Base-by-base conservation (phyloP, 2,329 filamentous ascomycete genomes). In the Talaromyces piceae region DNA sequence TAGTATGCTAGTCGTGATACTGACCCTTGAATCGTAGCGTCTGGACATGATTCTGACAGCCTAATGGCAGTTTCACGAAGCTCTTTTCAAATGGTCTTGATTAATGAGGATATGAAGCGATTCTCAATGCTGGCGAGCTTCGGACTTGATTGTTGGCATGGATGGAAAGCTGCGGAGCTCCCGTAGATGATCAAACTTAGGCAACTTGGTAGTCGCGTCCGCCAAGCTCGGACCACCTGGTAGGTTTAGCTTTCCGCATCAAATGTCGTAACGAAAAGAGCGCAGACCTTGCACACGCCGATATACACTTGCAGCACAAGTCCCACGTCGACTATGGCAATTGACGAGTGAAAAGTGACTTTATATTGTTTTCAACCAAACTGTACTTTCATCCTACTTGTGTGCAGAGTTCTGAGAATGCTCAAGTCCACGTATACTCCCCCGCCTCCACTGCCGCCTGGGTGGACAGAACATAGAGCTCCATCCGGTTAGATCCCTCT, bases 11-110 rank as follows among this genome's bases (percentile, higher is more conserved):
- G 53, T 53, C 52, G 53, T 47, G 51, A 56, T 48, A 30, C 51
- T 72, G 79, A 95, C 91, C 77, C 91, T 83, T 67, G 91, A 95
- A 84, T 96, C 91, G 78, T 96, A 96, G 79, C 91, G 86, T 77
- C 91, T 87, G 73, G 91, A 95, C 91, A 96, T 96, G 73, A 63
- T 78, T 73, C 22, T 50, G 41, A 50, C 13, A 31, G 23, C 37
- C 27, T 27, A 41, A 44, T 23, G 20, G 30, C 47, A 31, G 8
- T 6, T 41, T 18, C 22, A 41, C 5, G 12, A 45, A 8, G 11
- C 4, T n/a, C n/a, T n/a, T 27, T 33, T 51, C 50, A 22, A 54
- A 16, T 41, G 16, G 9, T 4, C 20, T 18, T n/a, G 45, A 23
- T 27, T 20, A 49, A 26, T 30, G n/a, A 27, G 16, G 18, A 30